Conservation (phyloP, 2,329 filamentous ascomycete species). For the Arthroderma sp. region DNA sequence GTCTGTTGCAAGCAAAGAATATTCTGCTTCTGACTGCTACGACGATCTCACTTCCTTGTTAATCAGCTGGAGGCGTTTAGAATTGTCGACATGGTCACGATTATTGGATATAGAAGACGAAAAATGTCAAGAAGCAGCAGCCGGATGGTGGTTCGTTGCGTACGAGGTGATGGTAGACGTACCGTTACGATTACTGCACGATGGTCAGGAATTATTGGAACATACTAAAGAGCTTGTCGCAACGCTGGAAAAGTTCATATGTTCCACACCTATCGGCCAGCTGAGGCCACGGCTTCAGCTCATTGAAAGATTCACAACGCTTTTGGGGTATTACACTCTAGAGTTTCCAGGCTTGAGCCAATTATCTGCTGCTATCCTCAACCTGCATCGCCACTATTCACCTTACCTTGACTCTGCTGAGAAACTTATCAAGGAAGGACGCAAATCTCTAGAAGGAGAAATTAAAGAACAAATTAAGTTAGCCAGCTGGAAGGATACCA, state of each 20-base stretch:
- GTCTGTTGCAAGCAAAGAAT: conserved; percentile 70
- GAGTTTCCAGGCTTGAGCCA: conserved; percentile 46
- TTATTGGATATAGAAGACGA: conserved; percentile 72
- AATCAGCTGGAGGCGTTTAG: conserved; percentile 78
- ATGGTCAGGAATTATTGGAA: conserved; percentile 43
- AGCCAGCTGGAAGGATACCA: conserved; percentile 96
- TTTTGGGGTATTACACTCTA: conserved; percentile 48
- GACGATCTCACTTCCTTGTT: conserved; percentile 68
- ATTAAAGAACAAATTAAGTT: conserved; percentile 88
- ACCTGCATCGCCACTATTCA: conserved; percentile 63
- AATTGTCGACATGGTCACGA: conserved; percentile 82
- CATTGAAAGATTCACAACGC: conserved; percentile 47
- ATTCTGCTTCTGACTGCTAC: conserved; percentile 56
- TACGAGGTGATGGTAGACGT: conserved; percentile 78
- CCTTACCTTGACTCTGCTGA: conserved; percentile 55
- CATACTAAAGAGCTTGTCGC: conserved; percentile 60
- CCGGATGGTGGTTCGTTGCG: conserved; percentile 91
- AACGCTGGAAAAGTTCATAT: conserved; percentile 67
- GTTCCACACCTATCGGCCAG: conserved; percentile 66
- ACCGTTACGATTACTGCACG: conserved; percentile 52
- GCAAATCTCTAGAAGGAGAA: conserved; percentile 67
- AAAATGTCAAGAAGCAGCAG: conserved; percentile 63
- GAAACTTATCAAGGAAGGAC: conserved; percentile 53
- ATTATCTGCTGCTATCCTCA: conserved; percentile 53
- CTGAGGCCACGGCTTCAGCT: conserved; percentile 60